Evolutionary conservation across 2,329 filamentous ascomycete genomes (phyloP), one percentile per base, ranked within the genome.

Genomic region (Biscogniauxia sp.): DNA sequence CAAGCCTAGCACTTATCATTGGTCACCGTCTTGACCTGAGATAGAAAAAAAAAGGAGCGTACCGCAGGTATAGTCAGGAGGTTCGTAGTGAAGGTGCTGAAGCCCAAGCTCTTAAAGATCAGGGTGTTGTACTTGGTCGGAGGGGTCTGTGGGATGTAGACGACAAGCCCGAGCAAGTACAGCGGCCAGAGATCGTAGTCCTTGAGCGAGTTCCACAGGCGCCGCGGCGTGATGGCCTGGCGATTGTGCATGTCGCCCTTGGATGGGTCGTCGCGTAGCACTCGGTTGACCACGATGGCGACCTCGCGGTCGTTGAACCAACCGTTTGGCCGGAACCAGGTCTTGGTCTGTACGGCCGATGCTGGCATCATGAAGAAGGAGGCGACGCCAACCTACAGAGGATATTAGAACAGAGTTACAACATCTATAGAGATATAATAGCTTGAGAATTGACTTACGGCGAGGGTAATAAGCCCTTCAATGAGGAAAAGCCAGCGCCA

Each of bases 281-380:
- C 73, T 1, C 86, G 78, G 64, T 87, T 88, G 7, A 87, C 84
- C 1, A 87, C 77, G 54, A 88, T 87, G 25, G 76, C 72, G 45
- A 83, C 78, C 67, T 87, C 84, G 17, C 80, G 80, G 56, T 86
- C 83, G 1, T 71, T 81, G 69, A 87, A 87, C 84, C 84, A 87
- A 1, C 81, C 78, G 8, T 79, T 80, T 0, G 76, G 78, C 0
- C 79, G 76, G 64, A 81, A 81, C 78, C 78, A 81, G 2, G 76
- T 77, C 62, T 80, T 80, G 0, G 80, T 83, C 65, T 82, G 78
- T 0, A 78, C 76, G 0, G 75, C 75, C 0, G 78, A 79, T 1
- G 77, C 76, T 0, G 83, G 82, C 78, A 86, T 82, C 61, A 82
- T 77, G 64, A 84, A 80, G 68, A 79, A 84, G 0, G 81, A 80